Percentiles rank a stretch among this genome's conserved stretches.
Evolutionary conservation across 805 yeast genomes (phyloP).

Genomic region (Brettanomyces naardenensis): DNA sequence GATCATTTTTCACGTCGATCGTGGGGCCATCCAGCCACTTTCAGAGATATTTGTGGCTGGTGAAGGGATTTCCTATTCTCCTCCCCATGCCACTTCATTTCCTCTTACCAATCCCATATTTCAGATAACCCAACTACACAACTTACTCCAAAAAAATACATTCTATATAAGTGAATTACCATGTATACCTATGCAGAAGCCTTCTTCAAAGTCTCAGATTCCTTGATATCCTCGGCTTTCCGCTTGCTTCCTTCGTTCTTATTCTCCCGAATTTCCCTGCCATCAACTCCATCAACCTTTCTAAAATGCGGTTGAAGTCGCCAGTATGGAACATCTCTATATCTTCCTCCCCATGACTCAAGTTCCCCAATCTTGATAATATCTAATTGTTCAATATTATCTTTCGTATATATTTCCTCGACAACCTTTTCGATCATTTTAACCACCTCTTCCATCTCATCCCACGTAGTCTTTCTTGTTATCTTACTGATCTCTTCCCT

Average conservation of each 20-base stretch:
- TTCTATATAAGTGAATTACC: too few species aligned
- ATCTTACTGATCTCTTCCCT: constrained; percentile 60
- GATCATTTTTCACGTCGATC: too few species aligned
- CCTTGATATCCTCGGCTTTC: constrained; percentile 3
- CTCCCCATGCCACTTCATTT: too few species aligned
- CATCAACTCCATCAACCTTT: constrained; percentile 71
- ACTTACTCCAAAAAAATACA: too few species aligned
- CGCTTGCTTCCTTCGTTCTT: background rate
- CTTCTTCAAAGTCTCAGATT: too few species aligned
- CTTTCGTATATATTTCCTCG: constrained; percentile 40
- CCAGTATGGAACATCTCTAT: constrained; percentile 86
- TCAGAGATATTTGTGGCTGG: too few species aligned
- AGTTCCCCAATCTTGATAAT: constrained; percentile 42
- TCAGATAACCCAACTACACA: too few species aligned
- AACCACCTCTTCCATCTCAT: constrained; percentile 43
- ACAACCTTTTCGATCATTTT: constrained; percentile 62
- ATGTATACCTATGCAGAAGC: too few species aligned
- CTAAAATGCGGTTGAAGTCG: constrained; percentile 94
- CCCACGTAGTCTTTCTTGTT: constrained; percentile 35
- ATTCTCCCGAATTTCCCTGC: constrained; percentile 22
- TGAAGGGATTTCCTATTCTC: too few species aligned
- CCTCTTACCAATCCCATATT: too few species aligned
- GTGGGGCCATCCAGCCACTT: too few species aligned
- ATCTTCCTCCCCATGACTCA: constrained; percentile 72
- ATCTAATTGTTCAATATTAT: constrained; percentile 50